Base-by-base conservation (phyloP, 345 rosid genomes). In the Luvunga scandens region DNA sequence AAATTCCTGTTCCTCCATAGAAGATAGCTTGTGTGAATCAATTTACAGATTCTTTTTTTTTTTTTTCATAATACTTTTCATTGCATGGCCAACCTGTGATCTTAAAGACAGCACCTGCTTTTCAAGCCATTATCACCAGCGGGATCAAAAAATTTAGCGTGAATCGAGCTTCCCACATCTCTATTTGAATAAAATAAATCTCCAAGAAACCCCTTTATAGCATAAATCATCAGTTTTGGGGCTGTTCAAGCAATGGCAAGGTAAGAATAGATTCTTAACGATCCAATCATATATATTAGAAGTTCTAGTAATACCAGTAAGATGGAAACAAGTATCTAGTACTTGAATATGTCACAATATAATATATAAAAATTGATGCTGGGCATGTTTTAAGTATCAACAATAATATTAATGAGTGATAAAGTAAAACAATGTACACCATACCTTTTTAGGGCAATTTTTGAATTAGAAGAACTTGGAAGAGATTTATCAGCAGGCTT, bases 391-490 rank as follows among this genome's bases (percentile, higher is more conserved):
- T 0, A 5, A 34, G 31, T 59, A n/a, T 25, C 25, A 70, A 42
- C 30, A 63, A 64, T 64, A 1, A 60, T 25, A 25, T 60, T n/a
- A 13, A 9, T 25, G 31, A 57, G 7, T 63, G 33, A 53, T 70
- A 7, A 19, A 31, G 55, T 42, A 0, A 45, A 42, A 45, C 2
- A 19, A 50, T 25, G 39, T 27, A 22, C 12, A 72, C 82, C 83
- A n/a, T 79, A 93, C 98, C 98, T 92, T 94, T 85, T 90, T 90
- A 75, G 50, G 83, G 64, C 48, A 39, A 19, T n/a, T 57, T 72
- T 75, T 75, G 81, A 74, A 77, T 78, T 82, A 18, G 87, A 77
- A 81, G 82, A 75, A 75, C 89, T 77, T 42, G 95, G 83, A 69
- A 88, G 72, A 27, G 86, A 77, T 68, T 60, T 80, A 42, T 85